Conservation (phyloP, 2,329 filamentous ascomycete species). For the Beauveria asiatica region DNA sequence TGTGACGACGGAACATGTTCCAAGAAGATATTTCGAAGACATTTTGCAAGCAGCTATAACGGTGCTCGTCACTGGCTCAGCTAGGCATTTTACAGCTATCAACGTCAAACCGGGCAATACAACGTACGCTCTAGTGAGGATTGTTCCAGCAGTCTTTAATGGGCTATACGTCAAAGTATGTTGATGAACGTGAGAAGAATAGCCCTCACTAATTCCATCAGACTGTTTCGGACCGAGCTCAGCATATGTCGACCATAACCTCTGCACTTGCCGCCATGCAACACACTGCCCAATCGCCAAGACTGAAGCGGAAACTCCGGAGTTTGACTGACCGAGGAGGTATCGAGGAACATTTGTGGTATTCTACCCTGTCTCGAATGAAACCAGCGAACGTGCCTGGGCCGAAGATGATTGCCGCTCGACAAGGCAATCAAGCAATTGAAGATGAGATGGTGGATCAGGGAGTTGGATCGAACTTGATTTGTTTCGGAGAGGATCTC, state of each 20-base stretch:
- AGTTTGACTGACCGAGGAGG: constrained; percentile 3
- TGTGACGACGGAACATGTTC: neutral
- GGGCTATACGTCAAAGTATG: constrained; percentile 27
- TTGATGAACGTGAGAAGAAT: no score
- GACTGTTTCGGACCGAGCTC: constrained; percentile 20
- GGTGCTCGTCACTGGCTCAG: constrained; percentile 20
- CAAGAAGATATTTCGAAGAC: neutral
- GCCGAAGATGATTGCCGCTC: neutral
- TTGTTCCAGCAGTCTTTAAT: constrained; percentile 30
- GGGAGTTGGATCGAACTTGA: neutral
- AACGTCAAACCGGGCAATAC: constrained; percentile 13
- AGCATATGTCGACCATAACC: constrained; percentile 21
- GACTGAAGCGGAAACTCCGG: constrained; percentile 22
- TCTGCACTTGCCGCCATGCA: constrained; percentile 25
- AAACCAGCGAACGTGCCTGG: neutral
- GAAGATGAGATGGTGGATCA: neutral
- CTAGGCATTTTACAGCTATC: constrained; percentile 17
- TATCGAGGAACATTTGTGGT: neutral
- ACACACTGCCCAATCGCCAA: constrained; percentile 25
- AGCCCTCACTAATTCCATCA: constrained; percentile 1
- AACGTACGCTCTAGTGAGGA: constrained; percentile 17
- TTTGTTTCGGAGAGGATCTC: constrained; percentile 2
- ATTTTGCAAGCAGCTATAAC: constrained; percentile 18
- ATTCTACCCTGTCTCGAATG: neutral
- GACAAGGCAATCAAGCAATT: neutral